phyloP scores from a whole-genome alignment of 495 filamentous ascomycete species.

The Daldinia bambusicola region DNA sequence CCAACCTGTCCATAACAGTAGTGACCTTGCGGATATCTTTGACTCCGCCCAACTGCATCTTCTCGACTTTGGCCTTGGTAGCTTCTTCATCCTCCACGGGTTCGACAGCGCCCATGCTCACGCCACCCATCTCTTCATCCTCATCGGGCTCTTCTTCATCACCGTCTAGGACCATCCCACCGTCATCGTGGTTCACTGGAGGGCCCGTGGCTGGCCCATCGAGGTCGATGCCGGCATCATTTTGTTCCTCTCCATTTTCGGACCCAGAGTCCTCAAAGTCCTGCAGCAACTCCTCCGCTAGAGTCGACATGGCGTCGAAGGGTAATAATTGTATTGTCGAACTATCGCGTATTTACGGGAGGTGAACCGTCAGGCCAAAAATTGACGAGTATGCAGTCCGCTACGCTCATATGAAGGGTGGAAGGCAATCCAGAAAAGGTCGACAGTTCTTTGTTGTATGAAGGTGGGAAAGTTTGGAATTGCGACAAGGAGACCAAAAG shows the following conservation, averaged over 20 bases:
- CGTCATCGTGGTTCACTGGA: constrained; percentile 44
- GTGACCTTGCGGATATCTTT: constrained; percentile 80
- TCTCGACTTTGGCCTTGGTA: constrained; percentile 77
- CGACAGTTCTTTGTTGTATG: constrained; percentile 17
- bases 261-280: constrained; percentile 86
- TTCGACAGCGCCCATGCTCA: constrained; percentile 53
- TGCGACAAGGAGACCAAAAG: constrained; percentile 29
- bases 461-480: constrained; percentile 17
- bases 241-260: constrained; percentile 65
- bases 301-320: constrained; percentile 70
- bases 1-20: constrained; percentile 77
- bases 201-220: constrained; percentile 43
- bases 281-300: constrained; percentile 84
- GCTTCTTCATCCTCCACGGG: constrained; percentile 71
- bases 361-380: background rate
- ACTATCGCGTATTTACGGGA: background rate
- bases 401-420: background rate
- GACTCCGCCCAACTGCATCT: constrained; percentile 76
- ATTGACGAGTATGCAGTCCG: background rate
- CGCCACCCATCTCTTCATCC: constrained; percentile 66
- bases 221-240: constrained; percentile 56
- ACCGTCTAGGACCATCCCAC: constrained; percentile 54
- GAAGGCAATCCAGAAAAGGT: background rate
- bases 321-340: constrained; percentile 1
- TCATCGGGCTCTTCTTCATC: constrained; percentile 62